Evolutionary conservation across 345 rosid species (phyloP), one percentile per base, ranked within the genome.

Genomic region (Eucalyptus sp.): DNA sequence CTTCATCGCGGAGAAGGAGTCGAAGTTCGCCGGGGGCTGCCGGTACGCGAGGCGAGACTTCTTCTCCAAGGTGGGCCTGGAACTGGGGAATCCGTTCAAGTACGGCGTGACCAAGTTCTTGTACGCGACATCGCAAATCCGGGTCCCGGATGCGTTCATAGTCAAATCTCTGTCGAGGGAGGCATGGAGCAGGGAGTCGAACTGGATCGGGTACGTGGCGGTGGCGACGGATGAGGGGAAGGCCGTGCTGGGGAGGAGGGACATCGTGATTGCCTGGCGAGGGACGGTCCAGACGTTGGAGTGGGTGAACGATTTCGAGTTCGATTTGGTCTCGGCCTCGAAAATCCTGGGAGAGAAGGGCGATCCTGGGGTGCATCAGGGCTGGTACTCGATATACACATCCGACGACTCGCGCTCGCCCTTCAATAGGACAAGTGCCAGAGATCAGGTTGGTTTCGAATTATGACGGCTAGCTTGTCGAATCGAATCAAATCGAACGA

Each of bases 321-420:
- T 95, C 22, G 88, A 81, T 88, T 89, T 95, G 80, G 97, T 96
- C 56, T 88, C 95, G 14, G 94, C 94, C 13, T 85, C 92, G 5
- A 92, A 93, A 7, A 89, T 97, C 10, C 89, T 97, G 16, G 98
- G 95, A 12, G 87, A 31, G 14, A 68, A 87, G 25, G 66, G 86
- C 24, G 90, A 90, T 87, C 86, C 92, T 7, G 92, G 93, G 90
- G 93, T 97, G 81, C 99, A 97, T 83, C 94, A 94, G 91, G 99
- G 99, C 50, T 97, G 98, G 98, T 92, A 94, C 87, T 96, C 98
- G 8, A 93, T 97, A n/a, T 97, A 96, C 89, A 96, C 96, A 76
- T 96, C 99, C 11, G 91, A 90, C 3, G 97, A 96, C 88, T 89
- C 92, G 5, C 95, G 95, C 44, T 97, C 98, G 7, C 94, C 94